Percentiles rank a stretch among this genome's conserved stretches.
Evolutionary conservation across 345 rosid species (phyloP).

Genomic region (Pugionium cornutum): DNA sequence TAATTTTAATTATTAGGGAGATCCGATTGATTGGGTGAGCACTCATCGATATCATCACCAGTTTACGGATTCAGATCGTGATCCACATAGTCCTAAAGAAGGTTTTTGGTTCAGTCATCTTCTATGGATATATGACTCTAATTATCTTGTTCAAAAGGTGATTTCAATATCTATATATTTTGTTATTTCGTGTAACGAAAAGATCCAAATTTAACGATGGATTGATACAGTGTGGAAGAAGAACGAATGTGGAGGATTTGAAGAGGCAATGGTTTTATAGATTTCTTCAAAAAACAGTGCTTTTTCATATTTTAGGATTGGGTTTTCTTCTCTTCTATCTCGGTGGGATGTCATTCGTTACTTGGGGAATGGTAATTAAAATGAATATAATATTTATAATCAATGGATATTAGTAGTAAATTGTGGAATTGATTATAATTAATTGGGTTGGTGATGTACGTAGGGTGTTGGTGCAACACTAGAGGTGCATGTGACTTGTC

Average conservation of each 20-base stretch:
- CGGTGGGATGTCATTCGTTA: slow-evolving; percentile 76
- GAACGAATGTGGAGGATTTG: slow-evolving; percentile 79
- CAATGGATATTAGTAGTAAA: no score
- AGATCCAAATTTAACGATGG: background rate
- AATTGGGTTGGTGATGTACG: slow-evolving; percentile 3
- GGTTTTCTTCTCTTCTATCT: slow-evolving; percentile 57
- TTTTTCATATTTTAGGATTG: slow-evolving; percentile 65
- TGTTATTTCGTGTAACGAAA: background rate
- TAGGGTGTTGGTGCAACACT: slow-evolving; percentile 67
- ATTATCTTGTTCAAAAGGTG: slow-evolving; percentile 55
- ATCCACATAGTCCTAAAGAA: slow-evolving; percentile 90
- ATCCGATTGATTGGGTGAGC: slow-evolving; percentile 94
- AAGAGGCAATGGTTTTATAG: slow-evolving; percentile 77
- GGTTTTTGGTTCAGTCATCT: slow-evolving; percentile 96
- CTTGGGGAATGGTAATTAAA: slow-evolving; percentile 86
- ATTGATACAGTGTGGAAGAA: slow-evolving; percentile 64
- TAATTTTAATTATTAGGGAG: slow-evolving; percentile 30
- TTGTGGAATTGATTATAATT: background rate
- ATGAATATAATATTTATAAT: no score
- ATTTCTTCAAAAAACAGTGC: slow-evolving; percentile 58
- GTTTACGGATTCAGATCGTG: slow-evolving; percentile 78
- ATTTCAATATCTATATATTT: background rate
- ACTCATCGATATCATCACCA: slow-evolving; percentile 86
- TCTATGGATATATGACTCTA: slow-evolving; percentile 73
- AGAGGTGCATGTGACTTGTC: slow-evolving; percentile 79